Percentiles rank a stretch among this genome's conserved stretches.
Evolutionary conservation across 1,139 yeast genomes (phyloP).

Genomic region (Magnusiomyces paraingens): DNA sequence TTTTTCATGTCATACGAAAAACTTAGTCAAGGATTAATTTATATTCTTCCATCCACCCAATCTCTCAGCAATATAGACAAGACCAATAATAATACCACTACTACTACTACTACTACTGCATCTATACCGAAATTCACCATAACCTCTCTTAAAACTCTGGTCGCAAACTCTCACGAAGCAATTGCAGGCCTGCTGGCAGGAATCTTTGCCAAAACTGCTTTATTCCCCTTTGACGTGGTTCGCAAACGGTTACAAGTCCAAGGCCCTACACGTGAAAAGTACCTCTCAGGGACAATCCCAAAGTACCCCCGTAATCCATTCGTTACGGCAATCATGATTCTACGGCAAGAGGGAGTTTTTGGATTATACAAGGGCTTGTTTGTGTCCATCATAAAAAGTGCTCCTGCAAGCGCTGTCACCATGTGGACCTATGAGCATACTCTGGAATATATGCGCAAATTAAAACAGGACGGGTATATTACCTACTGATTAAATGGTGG

Average conservation of each 20-base stretch:
- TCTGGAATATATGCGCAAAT: conserved; percentile 19
- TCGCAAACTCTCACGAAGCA: conserved; percentile 43
- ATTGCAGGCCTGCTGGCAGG: conserved; percentile 77
- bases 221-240: conserved; percentile 82
- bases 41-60: conserved; percentile 12
- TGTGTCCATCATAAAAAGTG: conserved; percentile 64
- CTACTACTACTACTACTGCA: too few species aligned
- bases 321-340: conserved; percentile 36
- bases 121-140: conserved; percentile 10
- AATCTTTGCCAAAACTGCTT: conserved; percentile 57
- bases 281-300: conserved; percentile 20
- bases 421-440: conserved; percentile 60
- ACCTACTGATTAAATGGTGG: conserved; percentile 5
- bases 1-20: conserved; percentile 63
- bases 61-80: conserved; percentile 8
- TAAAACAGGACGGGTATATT: conserved; percentile 13
- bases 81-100: neutral
- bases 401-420: conserved; percentile 74
- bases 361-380: conserved; percentile 73
- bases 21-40: conserved; percentile 13
- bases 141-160: neutral
- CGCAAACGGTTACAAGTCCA: conserved; percentile 73
- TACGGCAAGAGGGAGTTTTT: conserved; percentile 49
- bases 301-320: conserved; percentile 16
- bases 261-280: conserved; percentile 33